Percentiles rank a stretch among this genome's conserved stretches.
Conservation (phyloP, 768 basidiomycete genomes). For the Mycena pura region DNA sequence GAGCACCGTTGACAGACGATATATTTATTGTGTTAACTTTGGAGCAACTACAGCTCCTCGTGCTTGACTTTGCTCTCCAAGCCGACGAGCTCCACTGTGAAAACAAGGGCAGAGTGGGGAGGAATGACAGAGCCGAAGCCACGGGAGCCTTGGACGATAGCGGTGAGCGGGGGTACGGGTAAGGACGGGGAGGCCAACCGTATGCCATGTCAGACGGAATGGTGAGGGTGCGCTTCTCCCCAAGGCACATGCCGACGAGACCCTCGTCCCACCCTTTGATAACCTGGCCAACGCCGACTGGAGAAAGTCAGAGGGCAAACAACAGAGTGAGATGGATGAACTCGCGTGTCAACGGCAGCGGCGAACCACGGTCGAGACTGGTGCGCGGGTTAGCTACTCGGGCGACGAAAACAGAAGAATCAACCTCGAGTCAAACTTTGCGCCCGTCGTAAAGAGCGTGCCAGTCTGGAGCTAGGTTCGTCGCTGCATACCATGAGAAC, state of each 20-base stretch:
- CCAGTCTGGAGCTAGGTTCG: conserved; percentile 63
- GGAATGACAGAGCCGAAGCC: conserved; percentile 84
- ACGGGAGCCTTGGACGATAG: conserved; percentile 57
- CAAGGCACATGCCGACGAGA: conserved; percentile 82
- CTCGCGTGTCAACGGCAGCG: conserved; percentile 82
- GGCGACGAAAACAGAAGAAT: conserved; percentile 22
- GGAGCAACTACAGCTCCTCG: conserved; percentile 58
- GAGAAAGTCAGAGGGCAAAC: background rate
- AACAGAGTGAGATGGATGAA: background rate
- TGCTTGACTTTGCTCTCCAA: conserved; percentile 54
- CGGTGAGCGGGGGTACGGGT: background rate
- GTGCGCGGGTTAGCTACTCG: background rate
- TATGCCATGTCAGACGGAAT: conserved; percentile 85
- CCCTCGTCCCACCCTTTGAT: conserved; percentile 89
- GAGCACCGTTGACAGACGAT: too few species aligned
- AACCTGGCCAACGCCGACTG: conserved; percentile 83
- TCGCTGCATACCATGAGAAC: background rate
- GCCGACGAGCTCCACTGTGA: conserved; percentile 84
- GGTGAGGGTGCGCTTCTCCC: conserved; percentile 88
- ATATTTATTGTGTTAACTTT: too few species aligned
- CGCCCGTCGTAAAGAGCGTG: conserved; percentile 74
- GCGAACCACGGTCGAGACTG: conserved; percentile 75
- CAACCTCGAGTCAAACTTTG: conserved; percentile 90
- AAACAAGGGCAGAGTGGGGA: conserved; percentile 78
- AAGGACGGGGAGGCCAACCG: conserved; percentile 56